Base-by-base conservation (phyloP, 1,284 basidiomycete genomes). In the Amylostereum areolatum region DNA sequence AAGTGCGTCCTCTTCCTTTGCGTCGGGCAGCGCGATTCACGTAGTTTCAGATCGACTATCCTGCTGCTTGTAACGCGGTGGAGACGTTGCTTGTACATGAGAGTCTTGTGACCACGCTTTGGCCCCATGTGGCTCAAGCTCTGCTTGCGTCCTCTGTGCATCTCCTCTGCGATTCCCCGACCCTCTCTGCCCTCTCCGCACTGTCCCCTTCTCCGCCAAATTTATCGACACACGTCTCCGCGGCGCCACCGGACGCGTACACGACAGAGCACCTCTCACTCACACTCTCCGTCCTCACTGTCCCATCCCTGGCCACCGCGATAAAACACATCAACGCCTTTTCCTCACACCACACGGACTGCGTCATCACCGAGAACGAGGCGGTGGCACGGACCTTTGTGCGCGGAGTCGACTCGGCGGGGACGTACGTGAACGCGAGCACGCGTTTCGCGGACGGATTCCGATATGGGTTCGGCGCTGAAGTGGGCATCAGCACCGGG, bases 381-480 rank as follows among this genome's bases (percentile, higher is more conserved):
- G 52, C 59, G 1, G 71, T 81, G 40, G 90, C 87, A 34, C 76
- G 80, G 24, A 73, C 72, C 27, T 99, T 98, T 72, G 90, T 87
- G 59, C 77, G 86, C 25, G 89, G 89, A 2, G 85, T 99, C 28
- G 93, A 96, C 66, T 90, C 86, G 2, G 91, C 97, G 2, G 94
- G 95, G 46, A 92, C 92, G 6, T 99, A 90, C 61, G 81, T 97
- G 55, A 99, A 99, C 60, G 92, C 94, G 3, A 91, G 86, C 55
- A 97, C 97, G 6, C 80, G 97, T 43, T 99, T 99, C 62, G 89
- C 95, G 0, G 97, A 99, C 66, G 97, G 97, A 1, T 98, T 96
- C 69, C 72, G 97, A 49, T 99, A 94, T 66, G 97, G 97, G 0
- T 92, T 97, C 56, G 97, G 97, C 1, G 96, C 97, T 2, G 97